Evolutionary conservation across 2,329 filamentous ascomycete genomes (phyloP).

Genomic region (Nemania sp.): DNA sequence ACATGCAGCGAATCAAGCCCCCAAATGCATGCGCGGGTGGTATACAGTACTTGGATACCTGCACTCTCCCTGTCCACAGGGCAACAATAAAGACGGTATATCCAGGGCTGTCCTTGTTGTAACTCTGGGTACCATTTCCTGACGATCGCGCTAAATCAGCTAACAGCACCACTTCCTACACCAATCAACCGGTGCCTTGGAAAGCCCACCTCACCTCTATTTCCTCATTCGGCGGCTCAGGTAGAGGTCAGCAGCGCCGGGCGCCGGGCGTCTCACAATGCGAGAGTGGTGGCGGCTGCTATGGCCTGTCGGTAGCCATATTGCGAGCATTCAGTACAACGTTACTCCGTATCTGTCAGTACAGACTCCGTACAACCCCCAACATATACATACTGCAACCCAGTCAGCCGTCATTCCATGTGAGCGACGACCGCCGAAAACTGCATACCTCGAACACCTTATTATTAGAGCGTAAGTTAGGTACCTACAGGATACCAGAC

Average conservation of each 20-base stretch:
- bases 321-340: constrained; percentile 15
- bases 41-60: not conserved
- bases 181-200: not conserved
- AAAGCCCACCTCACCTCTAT: not conserved
- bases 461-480: not conserved
- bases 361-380: too few relatives aligned
- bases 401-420: not conserved
- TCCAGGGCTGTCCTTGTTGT: constrained; percentile 13
- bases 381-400: not conserved
- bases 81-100: constrained; percentile 39
- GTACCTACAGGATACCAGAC: not conserved
- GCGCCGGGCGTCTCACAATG: constrained; percentile 2
- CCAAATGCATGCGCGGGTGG: not conserved
- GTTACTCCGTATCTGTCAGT: too few relatives aligned
- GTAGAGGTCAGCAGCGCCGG: not conserved
- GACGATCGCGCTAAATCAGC: constrained; percentile 6
- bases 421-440: constrained; percentile 4
- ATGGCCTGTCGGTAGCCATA: not conserved
- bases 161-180: not conserved
- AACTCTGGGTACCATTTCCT: constrained; percentile 12
- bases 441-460: constrained; percentile 20
- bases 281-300: not conserved
- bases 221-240: constrained; percentile 7
- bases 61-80: constrained; percentile 26
- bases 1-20: not conserved